Evolutionary conservation across 2,329 filamentous ascomycete species (phyloP).

Genomic region (Grosmannia huntii): DNA sequence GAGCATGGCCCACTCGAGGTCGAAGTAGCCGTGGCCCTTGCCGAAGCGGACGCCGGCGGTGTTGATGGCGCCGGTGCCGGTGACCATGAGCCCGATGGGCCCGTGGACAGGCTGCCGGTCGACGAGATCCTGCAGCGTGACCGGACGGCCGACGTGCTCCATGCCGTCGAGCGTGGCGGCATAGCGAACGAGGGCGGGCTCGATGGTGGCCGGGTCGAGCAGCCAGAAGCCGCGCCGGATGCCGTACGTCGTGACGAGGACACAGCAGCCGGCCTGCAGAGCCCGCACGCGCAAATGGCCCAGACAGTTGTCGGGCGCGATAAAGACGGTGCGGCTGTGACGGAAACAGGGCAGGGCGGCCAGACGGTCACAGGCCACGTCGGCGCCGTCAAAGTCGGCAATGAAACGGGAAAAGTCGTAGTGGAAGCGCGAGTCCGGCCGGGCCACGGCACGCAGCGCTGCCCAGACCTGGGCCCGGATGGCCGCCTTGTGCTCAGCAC

Average conservation of each 20-base stretch:
- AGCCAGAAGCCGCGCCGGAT: conserved; percentile 4
- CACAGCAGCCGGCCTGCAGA: neutral
- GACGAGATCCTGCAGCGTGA: neutral
- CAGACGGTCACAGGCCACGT: neutral
- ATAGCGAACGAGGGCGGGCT: neutral
- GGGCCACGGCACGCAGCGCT: conserved; percentile 1
- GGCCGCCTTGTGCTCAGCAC: neutral
- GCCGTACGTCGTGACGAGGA: conserved; percentile 3
- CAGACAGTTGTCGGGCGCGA: conserved; percentile 6
- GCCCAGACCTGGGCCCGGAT: neutral
- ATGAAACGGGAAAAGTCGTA: conserved; percentile 4
- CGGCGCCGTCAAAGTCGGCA: conserved; percentile 1
- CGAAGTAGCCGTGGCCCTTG: conserved; percentile 7
- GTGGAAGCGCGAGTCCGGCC: conserved; percentile 4
- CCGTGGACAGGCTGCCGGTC: neutral
- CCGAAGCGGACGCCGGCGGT: conserved; percentile 1
- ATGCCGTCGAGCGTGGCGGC: conserved; percentile 4
- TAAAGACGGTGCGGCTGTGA: neutral
- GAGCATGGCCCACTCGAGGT: conserved; percentile 6
- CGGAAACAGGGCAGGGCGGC: neutral
- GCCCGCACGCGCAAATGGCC: neutral
- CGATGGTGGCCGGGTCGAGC: conserved; percentile 1
- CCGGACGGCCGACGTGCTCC: neutral
- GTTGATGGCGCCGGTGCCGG: conserved; percentile 4
- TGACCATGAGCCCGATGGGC: conserved; percentile 2